These are phyloP conservation scores for Curvularia lunata DNA, from an alignment of 2,329 filamentous ascomycete species.

Conservation along the genomic window DNA sequence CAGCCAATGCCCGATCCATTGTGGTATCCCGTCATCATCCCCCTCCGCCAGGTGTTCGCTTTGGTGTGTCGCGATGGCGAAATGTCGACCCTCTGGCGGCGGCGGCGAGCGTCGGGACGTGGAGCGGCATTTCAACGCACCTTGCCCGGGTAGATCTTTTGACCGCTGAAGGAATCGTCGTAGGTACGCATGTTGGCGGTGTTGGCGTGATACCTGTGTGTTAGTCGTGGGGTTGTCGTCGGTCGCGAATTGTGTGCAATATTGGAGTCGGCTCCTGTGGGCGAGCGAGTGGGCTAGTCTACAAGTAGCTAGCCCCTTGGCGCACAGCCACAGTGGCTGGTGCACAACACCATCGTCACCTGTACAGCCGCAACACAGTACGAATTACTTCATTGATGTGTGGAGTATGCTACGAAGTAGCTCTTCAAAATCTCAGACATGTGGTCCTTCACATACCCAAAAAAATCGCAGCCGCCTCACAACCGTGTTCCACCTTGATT, in stretches of 20 bases:
- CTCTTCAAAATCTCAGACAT: background rate
- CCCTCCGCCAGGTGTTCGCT: slow-evolving; percentile 24
- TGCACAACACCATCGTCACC: background rate
- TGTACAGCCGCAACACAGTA: background rate
- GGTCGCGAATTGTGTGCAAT: slow-evolving; percentile 30
- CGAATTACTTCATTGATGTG: background rate
- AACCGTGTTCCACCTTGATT: background rate
- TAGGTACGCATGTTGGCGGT: slow-evolving; percentile 74
- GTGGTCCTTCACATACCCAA: background rate
- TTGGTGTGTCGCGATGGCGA: slow-evolving; percentile 24
- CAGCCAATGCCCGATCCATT: slow-evolving; percentile 34
- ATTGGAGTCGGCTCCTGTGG: slow-evolving; percentile 36
- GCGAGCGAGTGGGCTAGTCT: slow-evolving; percentile 24
- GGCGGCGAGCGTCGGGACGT: slow-evolving; percentile 10
- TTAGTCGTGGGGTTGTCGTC: slow-evolving; percentile 48
- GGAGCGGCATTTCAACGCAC: slow-evolving; percentile 56
- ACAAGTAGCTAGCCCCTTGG: slow-evolving; percentile 18
- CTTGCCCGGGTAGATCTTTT: slow-evolving; percentile 83
- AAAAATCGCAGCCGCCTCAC: background rate
- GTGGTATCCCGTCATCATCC: slow-evolving; percentile 11
- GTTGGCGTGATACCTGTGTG: slow-evolving; percentile 50
- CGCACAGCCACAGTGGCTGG: slow-evolving; percentile 16
- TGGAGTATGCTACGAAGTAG: background rate
- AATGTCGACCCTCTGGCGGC: slow-evolving; percentile 34
- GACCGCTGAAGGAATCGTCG: slow-evolving; percentile 78